These are phyloP conservation scores for Malassezia cuniculi DNA, from an alignment of 1,284 basidiomycete genomes.

Conservation along the genomic window DNA sequence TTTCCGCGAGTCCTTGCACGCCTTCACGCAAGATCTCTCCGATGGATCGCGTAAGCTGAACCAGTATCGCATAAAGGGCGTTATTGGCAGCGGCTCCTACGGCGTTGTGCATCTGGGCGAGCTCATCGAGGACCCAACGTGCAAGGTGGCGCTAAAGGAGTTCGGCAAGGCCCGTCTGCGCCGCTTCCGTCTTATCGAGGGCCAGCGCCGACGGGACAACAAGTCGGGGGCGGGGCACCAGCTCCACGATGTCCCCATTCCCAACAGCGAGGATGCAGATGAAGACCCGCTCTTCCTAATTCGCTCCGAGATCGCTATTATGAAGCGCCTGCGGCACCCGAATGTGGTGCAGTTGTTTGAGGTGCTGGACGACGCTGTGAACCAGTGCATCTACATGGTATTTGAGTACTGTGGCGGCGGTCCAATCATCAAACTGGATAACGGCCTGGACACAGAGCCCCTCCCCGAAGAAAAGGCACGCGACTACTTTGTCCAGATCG, in stretches of 20 bases:
- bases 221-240: too few relatives aligned
- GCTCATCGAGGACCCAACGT: constrained; percentile 19
- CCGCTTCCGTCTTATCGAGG: constrained; percentile 20
- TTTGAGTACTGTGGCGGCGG: constrained; percentile 47
- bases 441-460: constrained; percentile 31
- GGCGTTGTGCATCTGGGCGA: constrained; percentile 32
- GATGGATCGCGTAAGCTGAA: constrained; percentile 41
- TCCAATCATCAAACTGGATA: constrained; percentile 48
- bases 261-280: neutral
- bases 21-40: constrained; percentile 28
- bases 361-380: constrained; percentile 51
- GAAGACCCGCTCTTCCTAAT: constrained; percentile 36
- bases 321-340: constrained; percentile 44
- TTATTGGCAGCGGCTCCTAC: constrained; percentile 38
- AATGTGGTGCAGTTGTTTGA: constrained; percentile 50
- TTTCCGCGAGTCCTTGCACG: constrained; percentile 33
- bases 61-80: constrained; percentile 35
- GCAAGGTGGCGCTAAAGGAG: constrained; percentile 33
- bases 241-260: neutral
- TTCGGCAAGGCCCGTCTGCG: constrained; percentile 39
- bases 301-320: constrained; percentile 36
- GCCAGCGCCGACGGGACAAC: constrained; percentile 15
- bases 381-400: constrained; percentile 50
- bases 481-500: constrained; percentile 51
- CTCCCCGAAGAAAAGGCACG: constrained; percentile 43